Evolutionary conservation across 176 grass and related monocot genomes (phyloP).

Genomic region (Lolium perenne): DNA sequence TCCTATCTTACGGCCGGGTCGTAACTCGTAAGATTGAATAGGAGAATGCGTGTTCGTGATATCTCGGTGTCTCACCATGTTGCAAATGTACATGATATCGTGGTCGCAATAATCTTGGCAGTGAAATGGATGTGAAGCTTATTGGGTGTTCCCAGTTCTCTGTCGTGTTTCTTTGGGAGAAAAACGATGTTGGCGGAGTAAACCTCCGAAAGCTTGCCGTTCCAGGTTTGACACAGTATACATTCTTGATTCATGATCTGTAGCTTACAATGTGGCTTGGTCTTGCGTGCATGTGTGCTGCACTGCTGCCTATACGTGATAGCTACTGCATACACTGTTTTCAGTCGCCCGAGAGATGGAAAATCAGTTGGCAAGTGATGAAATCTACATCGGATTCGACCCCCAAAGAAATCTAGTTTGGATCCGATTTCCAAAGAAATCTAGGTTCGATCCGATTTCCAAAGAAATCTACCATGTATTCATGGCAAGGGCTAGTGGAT

Average conservation of each 20-base stretch:
- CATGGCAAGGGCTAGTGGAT: conserved; percentile 13
- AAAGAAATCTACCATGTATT: neutral
- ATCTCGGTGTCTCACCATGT: too few species aligned
- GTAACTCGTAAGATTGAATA: neutral
- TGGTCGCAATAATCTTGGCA: neutral
- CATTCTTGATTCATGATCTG: neutral
- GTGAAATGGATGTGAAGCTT: neutral
- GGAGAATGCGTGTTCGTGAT: neutral
- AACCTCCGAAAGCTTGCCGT: neutral
- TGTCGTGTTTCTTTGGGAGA: neutral
- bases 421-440: conserved; percentile 32
- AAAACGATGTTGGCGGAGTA: neutral
- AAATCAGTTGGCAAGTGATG: neutral
- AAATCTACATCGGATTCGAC: neutral
- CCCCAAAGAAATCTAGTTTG: conserved; percentile 16
- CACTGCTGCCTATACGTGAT: neutral
- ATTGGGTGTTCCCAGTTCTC: neutral
- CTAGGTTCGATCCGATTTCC: neutral
- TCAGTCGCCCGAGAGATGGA: neutral
- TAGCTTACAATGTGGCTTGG: neutral
- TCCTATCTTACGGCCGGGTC: neutral
- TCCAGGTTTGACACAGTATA: neutral
- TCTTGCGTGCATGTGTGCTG: neutral
- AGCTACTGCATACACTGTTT: neutral
- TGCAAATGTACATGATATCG: too few species aligned